Evolutionary conservation across 2,329 filamentous ascomycete genomes (phyloP), one percentile per base, ranked within the genome.

Genomic region (Myriangium duriaei): DNA sequence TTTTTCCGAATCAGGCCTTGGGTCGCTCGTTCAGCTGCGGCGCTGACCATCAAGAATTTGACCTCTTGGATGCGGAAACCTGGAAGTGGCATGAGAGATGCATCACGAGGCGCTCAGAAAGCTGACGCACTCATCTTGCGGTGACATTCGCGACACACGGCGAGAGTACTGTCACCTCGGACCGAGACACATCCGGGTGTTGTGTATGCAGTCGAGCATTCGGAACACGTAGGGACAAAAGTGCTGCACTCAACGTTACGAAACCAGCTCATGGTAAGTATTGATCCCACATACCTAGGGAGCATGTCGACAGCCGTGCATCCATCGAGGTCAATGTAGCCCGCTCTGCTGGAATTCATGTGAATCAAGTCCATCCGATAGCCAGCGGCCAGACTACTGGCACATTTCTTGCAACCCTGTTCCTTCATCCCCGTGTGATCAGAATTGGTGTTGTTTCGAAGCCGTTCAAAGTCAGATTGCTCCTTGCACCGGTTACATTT

Each of bases 401-500:
- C 60, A 42, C 72, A 75, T 51, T 74, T 74, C 40, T 65, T 66
- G 57, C 72, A 75, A 2, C 58, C 61, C 46, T 69, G 64, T 9
- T 61, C 53, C 29, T 63, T 62, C 3, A 63, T 58, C 13, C 59
- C 53, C 10, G 59, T 48, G 11, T 47, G 45, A 21, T 60, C 61
- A 19, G 58, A 59, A 17, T 61, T 59, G 16, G 56, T 58, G 29
- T 67, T 68, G 31, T 76, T 69, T 40, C 71, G 74, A 6, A 88
- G 63, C 15, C 74, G 74, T 5, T 73, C 72, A 29, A 87, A 60
- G 44, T 91, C 84, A 50, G 76, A 75, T 10, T 67, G 56, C 3
- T 81, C 79, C 55, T 79, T 86, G 66, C 84, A 92, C 26, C 84
- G 73, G 37, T 78, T 74, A 55, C 84, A 92, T 54, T 86, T 87